Conservation (phyloP, 371 early-diverging fungal genomes). For the Saksenaea vasiformis region DNA sequence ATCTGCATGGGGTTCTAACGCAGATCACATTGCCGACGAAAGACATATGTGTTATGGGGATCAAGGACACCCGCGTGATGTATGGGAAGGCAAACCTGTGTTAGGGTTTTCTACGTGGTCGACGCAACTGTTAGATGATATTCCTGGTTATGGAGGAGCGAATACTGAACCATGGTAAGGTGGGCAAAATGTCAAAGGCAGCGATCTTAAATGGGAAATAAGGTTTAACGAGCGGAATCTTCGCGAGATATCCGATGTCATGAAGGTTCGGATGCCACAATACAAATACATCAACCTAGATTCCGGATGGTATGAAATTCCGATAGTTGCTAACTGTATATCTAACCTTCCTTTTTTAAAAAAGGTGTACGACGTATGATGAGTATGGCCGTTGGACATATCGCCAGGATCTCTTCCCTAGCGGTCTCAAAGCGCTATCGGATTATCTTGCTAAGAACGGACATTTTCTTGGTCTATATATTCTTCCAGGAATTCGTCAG, state of each 20-base stretch:
- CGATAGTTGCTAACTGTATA: background rate
- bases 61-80: background rate
- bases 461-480: slow-evolving; percentile 32
- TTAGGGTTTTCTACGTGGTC: slow-evolving; percentile 43
- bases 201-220: background rate
- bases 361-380: slow-evolving; percentile 25
- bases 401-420: slow-evolving; percentile 31
- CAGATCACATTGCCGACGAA: background rate
- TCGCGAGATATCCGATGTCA: slow-evolving; percentile 33
- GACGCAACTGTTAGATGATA: slow-evolving; percentile 35
- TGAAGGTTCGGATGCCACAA: slow-evolving; percentile 28
- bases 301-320: slow-evolving; percentile 30
- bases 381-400: slow-evolving; percentile 37
- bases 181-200: background rate
- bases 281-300: slow-evolving; percentile 40
- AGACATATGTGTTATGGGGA: background rate
- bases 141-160: slow-evolving; percentile 36
- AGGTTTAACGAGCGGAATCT: slow-evolving; percentile 37
- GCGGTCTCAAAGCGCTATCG: slow-evolving; percentile 22
- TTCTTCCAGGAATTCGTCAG: slow-evolving; percentile 32
- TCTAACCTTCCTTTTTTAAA: background rate
- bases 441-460: slow-evolving; percentile 24
- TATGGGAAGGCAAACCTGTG: slow-evolving; percentile 27
- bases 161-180: slow-evolving; percentile 26
- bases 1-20: too few relatives aligned